Evolutionary conservation across 345 rosid genomes (phyloP), one percentile per base, ranked within the genome.

Genomic region (Lepidium didymum): DNA sequence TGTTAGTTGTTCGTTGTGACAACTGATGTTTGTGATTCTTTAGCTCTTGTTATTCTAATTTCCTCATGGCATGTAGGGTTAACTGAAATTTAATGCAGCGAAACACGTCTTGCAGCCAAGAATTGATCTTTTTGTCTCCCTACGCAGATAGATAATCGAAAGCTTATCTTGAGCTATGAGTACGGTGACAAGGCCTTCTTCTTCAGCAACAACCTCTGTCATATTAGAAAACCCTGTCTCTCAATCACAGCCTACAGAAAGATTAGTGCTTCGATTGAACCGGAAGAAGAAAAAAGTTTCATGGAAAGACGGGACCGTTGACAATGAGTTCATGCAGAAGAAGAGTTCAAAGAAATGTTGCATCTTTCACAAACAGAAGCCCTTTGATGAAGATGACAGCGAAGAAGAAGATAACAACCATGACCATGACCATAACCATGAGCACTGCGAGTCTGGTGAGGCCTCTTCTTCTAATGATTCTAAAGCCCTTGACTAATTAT

Each of bases 311-410:
- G 99, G 96, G 62, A 94, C 97, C 38, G 90, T 94, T 0, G 97
- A 94, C 76, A 94, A 94, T 73, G 99, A 94, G 77, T 85, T 89
- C 60, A 82, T 94, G 99, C 89, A 89, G 78, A 94, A 83, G 88
- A 94, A 89, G 74, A 89, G 96, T 76, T 91, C 99, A 36, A 94
- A 94, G 87, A 91, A 86, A 73, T 94, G 99, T 77, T 94, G 99
- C 75, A 84, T 94, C 80, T 94, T 86, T 82, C 99, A 94, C 81
- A 91, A 94, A 70, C 76, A 94, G 56, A 94, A 91, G 78, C 77
- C 96, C 10, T 94, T 94, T 52, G 96, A 89, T 38, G 97, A 91
- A 59, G 99, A 94, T 73, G 77, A 66, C 36, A 94, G 96, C 70
- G 97, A 88, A 40, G 93, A 91, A 10, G 97, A 93, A 7, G 86